A percentile compares a stretch with the other conserved stretches of the same genome.
phyloP scores from a whole-genome alignment of 139 green algal species.

The Ettlia oleoabundans region DNA sequence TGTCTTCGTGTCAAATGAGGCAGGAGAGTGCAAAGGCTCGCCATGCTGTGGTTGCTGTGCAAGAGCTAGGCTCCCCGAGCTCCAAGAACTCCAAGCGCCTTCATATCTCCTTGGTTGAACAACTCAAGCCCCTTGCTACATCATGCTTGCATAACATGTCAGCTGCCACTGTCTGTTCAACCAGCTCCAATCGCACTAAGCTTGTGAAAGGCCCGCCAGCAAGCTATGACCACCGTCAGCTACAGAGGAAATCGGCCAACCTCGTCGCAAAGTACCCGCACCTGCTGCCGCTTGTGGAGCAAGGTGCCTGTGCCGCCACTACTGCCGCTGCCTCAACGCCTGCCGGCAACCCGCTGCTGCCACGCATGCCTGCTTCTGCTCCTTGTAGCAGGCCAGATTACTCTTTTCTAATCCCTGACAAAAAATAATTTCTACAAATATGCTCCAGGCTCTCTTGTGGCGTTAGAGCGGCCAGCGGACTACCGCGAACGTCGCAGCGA shows the following conservation, averaged over 20 bases:
- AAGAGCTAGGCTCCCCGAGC: too few species aligned
- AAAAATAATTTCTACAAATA: not conserved
- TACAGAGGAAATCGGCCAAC: not conserved
- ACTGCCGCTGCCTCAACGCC: not conserved
- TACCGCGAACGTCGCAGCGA: slow-evolving; percentile 76
- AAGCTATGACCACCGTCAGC: slow-evolving; percentile 3
- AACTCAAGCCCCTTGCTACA: too few species aligned
- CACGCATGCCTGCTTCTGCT: not conserved
- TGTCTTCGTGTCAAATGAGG: too few species aligned
- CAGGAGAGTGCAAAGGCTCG: too few species aligned
- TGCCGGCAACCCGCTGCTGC: not conserved
- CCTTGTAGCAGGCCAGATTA: not conserved
- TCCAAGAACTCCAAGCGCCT: too few species aligned
- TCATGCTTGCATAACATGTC: too few species aligned
- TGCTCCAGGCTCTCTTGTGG: slow-evolving; percentile 67
- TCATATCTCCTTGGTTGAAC: too few species aligned
- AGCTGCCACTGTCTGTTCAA: not conserved
- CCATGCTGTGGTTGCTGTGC: too few species aligned
- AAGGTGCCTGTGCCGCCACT: slow-evolving; percentile 4
- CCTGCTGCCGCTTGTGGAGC: not conserved
- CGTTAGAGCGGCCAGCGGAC: slow-evolving; percentile 54
- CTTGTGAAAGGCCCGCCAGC: not conserved
- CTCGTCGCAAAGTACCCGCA: not conserved
- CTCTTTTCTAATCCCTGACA: not conserved
- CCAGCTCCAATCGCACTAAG: not conserved